Conservation (phyloP, 352 stramenopile species). For the Pythium angustatum region DNA sequence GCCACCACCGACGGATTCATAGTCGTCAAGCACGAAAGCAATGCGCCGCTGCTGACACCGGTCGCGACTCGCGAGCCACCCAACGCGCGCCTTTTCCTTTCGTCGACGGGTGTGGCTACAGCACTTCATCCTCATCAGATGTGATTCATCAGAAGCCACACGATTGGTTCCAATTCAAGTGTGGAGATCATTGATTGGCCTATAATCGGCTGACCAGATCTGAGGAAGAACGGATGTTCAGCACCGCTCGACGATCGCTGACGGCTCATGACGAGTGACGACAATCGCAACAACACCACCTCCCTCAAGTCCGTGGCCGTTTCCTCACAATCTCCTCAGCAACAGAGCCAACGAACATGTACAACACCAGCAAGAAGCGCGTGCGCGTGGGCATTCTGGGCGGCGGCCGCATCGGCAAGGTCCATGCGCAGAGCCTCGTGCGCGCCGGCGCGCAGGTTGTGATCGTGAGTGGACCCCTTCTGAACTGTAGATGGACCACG, state of each 20-base stretch:
- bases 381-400: constrained; percentile 71
- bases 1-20: not conserved
- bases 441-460: no score
- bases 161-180: not conserved
- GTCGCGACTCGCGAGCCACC: no score
- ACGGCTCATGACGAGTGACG: not conserved
- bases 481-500: no score
- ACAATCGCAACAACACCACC: not conserved
- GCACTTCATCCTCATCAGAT: not conserved
- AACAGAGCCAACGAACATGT: not conserved
- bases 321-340: not conserved
- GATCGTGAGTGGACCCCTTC: no score
- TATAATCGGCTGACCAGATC: not conserved
- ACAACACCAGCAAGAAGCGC: not conserved
- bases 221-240: not conserved
- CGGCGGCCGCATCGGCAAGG: constrained; percentile 61
- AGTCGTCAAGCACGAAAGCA: no score
- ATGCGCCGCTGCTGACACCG: no score
- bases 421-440: constrained; percentile 44
- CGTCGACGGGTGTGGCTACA: no score
- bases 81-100: no score
- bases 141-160: not conserved
- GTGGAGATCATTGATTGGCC: not conserved
- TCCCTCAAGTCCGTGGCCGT: not conserved
- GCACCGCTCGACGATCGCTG: not conserved